Conservation (phyloP, 2,329 filamentous ascomycete genomes). For the Fusarium oxysporum region DNA sequence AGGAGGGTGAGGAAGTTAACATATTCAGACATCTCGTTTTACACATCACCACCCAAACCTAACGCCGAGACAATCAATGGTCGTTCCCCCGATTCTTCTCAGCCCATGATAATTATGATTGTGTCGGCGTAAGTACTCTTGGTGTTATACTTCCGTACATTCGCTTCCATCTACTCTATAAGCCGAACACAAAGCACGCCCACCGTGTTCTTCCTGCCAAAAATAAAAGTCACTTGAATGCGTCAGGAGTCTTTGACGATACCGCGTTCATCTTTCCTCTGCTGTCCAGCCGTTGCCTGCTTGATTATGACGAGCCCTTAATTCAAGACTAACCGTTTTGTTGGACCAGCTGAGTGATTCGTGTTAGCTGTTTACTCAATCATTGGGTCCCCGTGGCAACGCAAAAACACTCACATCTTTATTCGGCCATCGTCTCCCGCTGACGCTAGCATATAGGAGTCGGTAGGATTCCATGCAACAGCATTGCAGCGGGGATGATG, state of each 20-base stretch:
- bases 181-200: conserved; percentile 2
- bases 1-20: neutral
- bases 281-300: conserved; percentile 40
- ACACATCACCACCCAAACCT: conserved; percentile 14
- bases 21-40: conserved; percentile 18
- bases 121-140: neutral
- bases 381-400: neutral
- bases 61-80: conserved; percentile 19
- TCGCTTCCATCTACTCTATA: conserved; percentile 8
- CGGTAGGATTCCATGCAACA: conserved; percentile 86
- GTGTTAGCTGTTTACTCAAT: conserved; percentile 7
- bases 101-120: neutral
- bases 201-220: neutral
- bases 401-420: conserved; percentile 75
- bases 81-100: neutral
- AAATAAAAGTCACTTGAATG: neutral
- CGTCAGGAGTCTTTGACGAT: neutral
- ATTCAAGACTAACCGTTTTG: conserved; percentile 38
- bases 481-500: conserved; percentile 85
- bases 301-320: conserved; percentile 37
- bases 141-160: neutral
- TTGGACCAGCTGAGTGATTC: conserved; percentile 45
- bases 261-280: conserved; percentile 28
- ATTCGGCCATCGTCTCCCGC: conserved; percentile 89
- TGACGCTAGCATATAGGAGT: conserved; percentile 88